These are phyloP conservation scores for Pyrenophora tritici-repentis DNA, from an alignment of 2,329 filamentous ascomycete genomes.

Conservation along the genomic window DNA sequence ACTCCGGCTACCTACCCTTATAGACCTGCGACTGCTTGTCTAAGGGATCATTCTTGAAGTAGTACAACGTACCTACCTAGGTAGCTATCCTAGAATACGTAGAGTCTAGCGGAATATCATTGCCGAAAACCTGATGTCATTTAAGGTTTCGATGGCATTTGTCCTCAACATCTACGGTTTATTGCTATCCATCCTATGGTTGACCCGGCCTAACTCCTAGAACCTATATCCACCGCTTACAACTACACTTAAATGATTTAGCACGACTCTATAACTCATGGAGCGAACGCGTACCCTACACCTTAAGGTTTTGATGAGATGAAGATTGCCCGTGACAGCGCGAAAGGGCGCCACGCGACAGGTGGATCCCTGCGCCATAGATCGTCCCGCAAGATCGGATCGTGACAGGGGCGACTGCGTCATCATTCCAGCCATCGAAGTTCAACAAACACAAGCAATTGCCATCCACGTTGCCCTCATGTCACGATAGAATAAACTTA, in stretches of 20 bases:
- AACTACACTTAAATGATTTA: too few species aligned
- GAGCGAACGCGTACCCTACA: too few species aligned
- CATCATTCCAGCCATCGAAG: slow-evolving; percentile 25
- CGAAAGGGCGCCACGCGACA: slow-evolving; percentile 20
- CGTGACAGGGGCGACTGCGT: slow-evolving; percentile 26
- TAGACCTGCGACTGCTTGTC: too few species aligned
- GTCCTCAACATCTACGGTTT: too few species aligned
- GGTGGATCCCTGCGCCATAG: slow-evolving; percentile 16
- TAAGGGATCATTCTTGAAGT: neutral
- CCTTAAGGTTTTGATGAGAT: neutral
- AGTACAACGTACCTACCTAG: neutral
- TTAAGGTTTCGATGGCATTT: neutral
- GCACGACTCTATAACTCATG: too few species aligned
- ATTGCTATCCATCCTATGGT: too few species aligned
- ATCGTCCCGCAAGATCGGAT: slow-evolving; percentile 27
- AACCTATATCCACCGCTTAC: too few species aligned
- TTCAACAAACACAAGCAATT: neutral
- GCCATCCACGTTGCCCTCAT: neutral
- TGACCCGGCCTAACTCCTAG: too few species aligned
- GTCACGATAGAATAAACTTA: neutral
- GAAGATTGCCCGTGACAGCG: slow-evolving; percentile 21
- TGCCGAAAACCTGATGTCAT: neutral
- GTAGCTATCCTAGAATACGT: too few species aligned
- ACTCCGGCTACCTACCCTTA: too few species aligned
- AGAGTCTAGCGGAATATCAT: neutral